phyloP scores from a whole-genome alignment of 2,329 filamentous ascomycete genomes.

The Ophiognomonia clavigignenti-juglandacearum region DNA sequence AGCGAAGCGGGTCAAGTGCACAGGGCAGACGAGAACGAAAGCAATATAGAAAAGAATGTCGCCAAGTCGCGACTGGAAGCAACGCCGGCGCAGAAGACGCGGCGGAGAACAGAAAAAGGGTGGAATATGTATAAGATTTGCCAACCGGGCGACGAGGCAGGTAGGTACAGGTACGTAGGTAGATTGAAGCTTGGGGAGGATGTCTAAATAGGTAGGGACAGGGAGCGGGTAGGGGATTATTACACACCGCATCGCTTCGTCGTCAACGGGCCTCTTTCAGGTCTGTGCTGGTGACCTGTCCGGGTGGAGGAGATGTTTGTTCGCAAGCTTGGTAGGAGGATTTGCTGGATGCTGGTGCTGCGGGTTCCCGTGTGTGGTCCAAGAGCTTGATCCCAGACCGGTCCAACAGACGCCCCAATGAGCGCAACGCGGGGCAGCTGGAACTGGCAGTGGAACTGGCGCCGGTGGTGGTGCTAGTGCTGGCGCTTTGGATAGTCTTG shows the following conservation, averaged over 20 bases:
- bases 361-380: conserved; percentile 12
- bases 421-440: not conserved
- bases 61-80: conserved; percentile 4
- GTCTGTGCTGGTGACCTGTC: no score
- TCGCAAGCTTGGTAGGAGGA: no score
- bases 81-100: not conserved
- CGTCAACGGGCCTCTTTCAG: not conserved
- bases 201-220: no score
- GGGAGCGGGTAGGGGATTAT: no score
- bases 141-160: no score
- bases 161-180: no score
- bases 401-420: not conserved
- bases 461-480: no score
- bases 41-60: conserved; percentile 2
- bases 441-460: no score
- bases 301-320: no score
- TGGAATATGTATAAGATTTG: no score
- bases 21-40: not conserved
- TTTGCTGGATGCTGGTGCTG: conserved; percentile 9
- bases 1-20: not conserved
- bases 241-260: conserved; percentile 20
- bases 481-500: no score
- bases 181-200: no score
- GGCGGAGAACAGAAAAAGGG: not conserved
- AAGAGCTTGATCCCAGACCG: conserved; percentile 9